Conservation (phyloP, 2,329 filamentous ascomycete species). For the Sclerotinia minor region DNA sequence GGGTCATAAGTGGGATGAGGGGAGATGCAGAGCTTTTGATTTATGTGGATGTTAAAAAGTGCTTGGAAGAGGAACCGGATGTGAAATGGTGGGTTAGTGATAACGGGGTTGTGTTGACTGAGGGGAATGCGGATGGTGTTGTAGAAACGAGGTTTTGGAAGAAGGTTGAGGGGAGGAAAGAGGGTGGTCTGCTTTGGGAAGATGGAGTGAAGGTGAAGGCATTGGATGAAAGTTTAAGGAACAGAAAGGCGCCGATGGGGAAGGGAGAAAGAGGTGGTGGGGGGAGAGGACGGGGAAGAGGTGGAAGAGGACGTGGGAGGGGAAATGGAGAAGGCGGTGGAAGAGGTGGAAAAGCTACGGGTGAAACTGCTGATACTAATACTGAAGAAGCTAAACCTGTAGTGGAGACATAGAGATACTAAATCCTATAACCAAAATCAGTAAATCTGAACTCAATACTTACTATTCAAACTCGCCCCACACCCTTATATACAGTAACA, state of each 20-base stretch:
- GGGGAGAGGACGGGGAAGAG: background rate
- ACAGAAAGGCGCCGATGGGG: conserved; percentile 49
- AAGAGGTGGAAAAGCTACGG: conserved; percentile 41
- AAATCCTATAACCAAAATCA: background rate
- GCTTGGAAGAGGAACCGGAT: conserved; percentile 54
- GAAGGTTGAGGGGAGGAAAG: conserved; percentile 63
- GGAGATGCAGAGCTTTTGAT: conserved; percentile 74
- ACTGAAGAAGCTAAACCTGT: background rate
- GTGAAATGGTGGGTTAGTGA: conserved; percentile 77
- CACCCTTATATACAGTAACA: too few species aligned
- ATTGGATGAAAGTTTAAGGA: conserved; percentile 62
- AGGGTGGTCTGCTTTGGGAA: conserved; percentile 66
- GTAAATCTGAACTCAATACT: background rate
- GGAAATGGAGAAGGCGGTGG: conserved; percentile 37
- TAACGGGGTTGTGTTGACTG: conserved; percentile 72
- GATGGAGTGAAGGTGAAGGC: conserved; percentile 67
- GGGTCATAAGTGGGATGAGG: conserved; percentile 79
- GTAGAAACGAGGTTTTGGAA: conserved; percentile 69
- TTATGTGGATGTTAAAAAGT: conserved; percentile 69
- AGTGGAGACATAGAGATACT: background rate
- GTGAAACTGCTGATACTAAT: conserved; percentile 36
- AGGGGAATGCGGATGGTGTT: conserved; percentile 59
- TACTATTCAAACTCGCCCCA: too few species aligned
- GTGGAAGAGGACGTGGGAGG: conserved; percentile 27
- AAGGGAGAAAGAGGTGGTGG: conserved; percentile 43